These are phyloP conservation scores for Microstegium vimineum DNA, from an alignment of 176 grass and related monocot genomes.

Conservation along the genomic window DNA sequence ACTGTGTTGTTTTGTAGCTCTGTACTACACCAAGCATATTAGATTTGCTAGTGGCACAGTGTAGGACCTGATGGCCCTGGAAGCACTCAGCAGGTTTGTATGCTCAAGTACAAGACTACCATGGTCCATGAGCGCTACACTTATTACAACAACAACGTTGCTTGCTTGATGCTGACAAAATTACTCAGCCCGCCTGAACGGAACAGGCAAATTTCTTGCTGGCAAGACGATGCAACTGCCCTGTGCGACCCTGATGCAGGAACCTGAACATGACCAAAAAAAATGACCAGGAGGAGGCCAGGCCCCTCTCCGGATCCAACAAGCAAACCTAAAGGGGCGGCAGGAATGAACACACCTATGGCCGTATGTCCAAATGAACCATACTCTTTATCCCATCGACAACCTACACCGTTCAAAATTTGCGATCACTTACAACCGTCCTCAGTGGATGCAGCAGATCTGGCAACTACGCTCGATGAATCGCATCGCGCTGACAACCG, in stretches of 20 bases:
- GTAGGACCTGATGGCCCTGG: not conserved
- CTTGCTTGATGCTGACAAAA: not conserved
- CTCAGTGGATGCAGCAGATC: not conserved
- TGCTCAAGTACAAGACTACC: not conserved
- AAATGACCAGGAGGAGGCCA: not conserved
- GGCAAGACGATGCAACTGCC: not conserved
- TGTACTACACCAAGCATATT: not conserved
- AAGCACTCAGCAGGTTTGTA: not conserved
- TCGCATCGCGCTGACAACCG: not conserved
- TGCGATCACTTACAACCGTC: not conserved
- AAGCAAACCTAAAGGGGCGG: not conserved
- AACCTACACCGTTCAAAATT: not conserved
- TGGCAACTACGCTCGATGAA: not conserved
- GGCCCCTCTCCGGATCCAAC: not conserved
- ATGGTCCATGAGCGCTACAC: not conserved
- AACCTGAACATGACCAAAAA: not conserved
- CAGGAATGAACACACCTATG: too few species aligned
- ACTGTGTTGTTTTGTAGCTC: not conserved
- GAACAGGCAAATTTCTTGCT: not conserved
- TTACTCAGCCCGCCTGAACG: not conserved
- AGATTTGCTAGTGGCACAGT: too few species aligned
- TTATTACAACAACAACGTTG: not conserved
- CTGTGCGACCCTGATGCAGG: not conserved
- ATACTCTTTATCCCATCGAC: not conserved
- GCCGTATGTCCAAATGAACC: not conserved